Percentiles rank a stretch among this genome's conserved stretches.
Conservation (phyloP, 371 early-diverging fungal genomes). For the Syncephalis fuscata region DNA sequence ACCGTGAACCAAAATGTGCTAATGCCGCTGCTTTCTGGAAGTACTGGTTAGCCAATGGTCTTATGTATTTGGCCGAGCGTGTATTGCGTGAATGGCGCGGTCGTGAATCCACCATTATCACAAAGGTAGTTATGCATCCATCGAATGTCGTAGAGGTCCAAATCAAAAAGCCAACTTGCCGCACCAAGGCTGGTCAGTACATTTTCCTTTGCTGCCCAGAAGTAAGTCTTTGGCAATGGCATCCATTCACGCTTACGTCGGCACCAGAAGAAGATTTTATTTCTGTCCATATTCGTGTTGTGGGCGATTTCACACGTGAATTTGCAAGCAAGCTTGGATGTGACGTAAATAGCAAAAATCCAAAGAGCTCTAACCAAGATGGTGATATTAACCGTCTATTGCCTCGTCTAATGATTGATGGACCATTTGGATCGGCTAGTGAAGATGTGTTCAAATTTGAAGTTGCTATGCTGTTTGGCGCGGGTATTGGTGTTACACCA, state of each 20-base stretch:
- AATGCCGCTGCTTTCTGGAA: slow-evolving; percentile 66
- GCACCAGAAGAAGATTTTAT: slow-evolving; percentile 65
- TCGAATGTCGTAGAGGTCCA: slow-evolving; percentile 50
- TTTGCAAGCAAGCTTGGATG: slow-evolving; percentile 47
- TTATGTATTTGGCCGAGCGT: slow-evolving; percentile 52
- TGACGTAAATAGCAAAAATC: slow-evolving; percentile 25
- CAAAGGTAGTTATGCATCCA: slow-evolving; percentile 46
- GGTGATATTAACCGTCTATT: slow-evolving; percentile 7
- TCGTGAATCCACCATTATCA: slow-evolving; percentile 38
- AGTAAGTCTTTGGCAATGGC: slow-evolving; percentile 52
- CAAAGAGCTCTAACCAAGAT: slow-evolving; percentile 4
- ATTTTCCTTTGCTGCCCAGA: slow-evolving; percentile 45
- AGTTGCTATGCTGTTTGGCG: slow-evolving; percentile 58
- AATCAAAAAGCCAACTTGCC: slow-evolving; percentile 36
- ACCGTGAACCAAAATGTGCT: slow-evolving; percentile 38
- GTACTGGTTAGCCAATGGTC: slow-evolving; percentile 50
- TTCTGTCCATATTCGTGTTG: slow-evolving; percentile 61
- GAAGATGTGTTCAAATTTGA: slow-evolving; percentile 80
- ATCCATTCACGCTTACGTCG: slow-evolving; percentile 76
- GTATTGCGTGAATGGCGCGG: slow-evolving; percentile 54
- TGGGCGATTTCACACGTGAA: slow-evolving; percentile 64
- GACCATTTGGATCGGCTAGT: slow-evolving; percentile 71
- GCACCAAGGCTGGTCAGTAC: slow-evolving; percentile 49
- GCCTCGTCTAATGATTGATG: slow-evolving; percentile 64
- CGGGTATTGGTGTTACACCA: slow-evolving; percentile 62